Base-by-base conservation (phyloP, 2,329 filamentous ascomycete species). In the Paraphoma chrysanthemicola region DNA sequence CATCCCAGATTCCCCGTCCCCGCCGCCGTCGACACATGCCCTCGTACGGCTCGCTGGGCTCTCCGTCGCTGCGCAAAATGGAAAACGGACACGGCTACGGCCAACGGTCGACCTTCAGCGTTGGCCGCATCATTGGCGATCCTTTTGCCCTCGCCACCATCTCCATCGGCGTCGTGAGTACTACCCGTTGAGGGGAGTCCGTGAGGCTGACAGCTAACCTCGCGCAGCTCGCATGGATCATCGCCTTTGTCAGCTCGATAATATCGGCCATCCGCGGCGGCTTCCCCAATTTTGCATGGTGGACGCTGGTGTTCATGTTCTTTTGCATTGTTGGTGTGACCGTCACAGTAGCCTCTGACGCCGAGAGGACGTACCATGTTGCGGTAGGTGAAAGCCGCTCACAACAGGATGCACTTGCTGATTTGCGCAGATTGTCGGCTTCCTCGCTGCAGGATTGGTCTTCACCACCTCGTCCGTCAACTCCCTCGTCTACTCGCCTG, bases 121-220 rank as follows among this genome's bases (percentile, higher is more conserved):
- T 93, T 78, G 91, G 91, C 75, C 96, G 97, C 79, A 93, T 99
- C 69, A 85, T 97, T 59, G 95, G 95, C 70, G 94, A 99, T 80
- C 95, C 95, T 6, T 98, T 99, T 79, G 93, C 94, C 57, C 86
- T 99, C 58, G 93, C 93, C 53, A 98, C 95, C 36, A 87, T 96
- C 63, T 97, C 94, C 55, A 97, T 98, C 77, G 87, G 90, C 62
- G 84, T 91, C 74, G 94, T 97, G 87, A 78, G 92, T 86, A 28
- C 29, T 56, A 51, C 38, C 30, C 14, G 38, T 50, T 51, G 33
- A 44, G 31, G 14, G 28, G 30, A 23, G 18, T 9, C 8, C 9
- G n/a, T 44, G 17, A 54, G 47, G 51, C 53, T 64, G 65, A 56
- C 60, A 51, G 67, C 67, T 65, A 51, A 63, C 41, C 52, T 60